Evolutionary conservation across 495 filamentous ascomycete species (phyloP), one percentile per base, ranked within the genome.

Genomic region (Cercophora scortea): DNA sequence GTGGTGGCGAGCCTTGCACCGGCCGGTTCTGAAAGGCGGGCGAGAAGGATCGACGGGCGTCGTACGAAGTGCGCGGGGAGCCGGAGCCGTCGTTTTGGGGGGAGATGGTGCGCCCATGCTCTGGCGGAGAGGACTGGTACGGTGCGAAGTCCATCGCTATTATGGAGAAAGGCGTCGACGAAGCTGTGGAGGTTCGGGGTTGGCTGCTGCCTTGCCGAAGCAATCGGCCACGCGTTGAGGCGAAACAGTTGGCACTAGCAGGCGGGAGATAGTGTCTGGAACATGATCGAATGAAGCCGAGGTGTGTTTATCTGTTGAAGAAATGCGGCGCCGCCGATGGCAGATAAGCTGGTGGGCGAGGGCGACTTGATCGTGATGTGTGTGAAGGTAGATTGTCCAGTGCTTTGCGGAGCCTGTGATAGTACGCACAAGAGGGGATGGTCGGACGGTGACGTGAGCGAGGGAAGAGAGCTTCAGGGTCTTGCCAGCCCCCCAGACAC

Each of bases 41-140:
- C 52, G 79, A 75, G 61, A 72, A 76, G 54, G 77, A 66, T 32
- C 65, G 68, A 43, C 70, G 71, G 53, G 47, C 55, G 45, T 75
- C 73, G 54, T 66, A 61, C 11, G 75, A 73, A 52, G 79, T 65
- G 54, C 74, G 80, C 7, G 81, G 79, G 51, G 76, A 78, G 34
- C 77, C 56, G 53, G 62, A 59, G 52, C 66, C 63, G 57, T 74
- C 76, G 49, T 41, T 8, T 18, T 50, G 47, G 55, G 82, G 89
- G 13, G 85, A 92, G 68, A 85, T 79, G 42, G 82, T 81, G 57
- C 87, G 80, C 61, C 79, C 79, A 59, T 80, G 74, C 75, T 92
- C 89, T 18, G 90, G 90, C 11, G 86, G 84, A 52, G 84, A 84
- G 70, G 90, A 78, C 76, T 97, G 92, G 71, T 97, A 97, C 33